Conservation (phyloP, 2,329 filamentous ascomycete species). For the Dichotomopilus funicola region DNA sequence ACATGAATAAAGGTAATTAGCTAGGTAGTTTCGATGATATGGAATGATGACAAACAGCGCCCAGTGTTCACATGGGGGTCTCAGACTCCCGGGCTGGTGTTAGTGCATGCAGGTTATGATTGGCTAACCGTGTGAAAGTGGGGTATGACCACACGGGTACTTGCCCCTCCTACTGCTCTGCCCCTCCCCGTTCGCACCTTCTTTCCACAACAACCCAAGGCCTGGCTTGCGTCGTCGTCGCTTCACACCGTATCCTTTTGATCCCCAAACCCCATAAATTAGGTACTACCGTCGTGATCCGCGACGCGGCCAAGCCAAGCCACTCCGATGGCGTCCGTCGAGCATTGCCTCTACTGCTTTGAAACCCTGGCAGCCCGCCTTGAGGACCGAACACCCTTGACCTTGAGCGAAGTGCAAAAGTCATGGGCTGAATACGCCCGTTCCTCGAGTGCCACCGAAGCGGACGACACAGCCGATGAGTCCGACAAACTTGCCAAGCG, state of each 20-base stretch:
- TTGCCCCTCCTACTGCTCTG: neutral
- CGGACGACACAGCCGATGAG: conserved; percentile 12
- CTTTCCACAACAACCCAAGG: conserved; percentile 1
- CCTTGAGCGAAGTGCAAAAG: conserved; percentile 61
- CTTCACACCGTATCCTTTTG: neutral
- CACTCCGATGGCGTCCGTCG: conserved; percentile 66
- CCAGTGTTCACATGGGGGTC: too few species aligned
- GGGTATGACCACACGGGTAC: too few species aligned
- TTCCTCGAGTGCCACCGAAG: conserved; percentile 17
- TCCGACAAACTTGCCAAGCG: conserved; percentile 28
- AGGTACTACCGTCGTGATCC: neutral
- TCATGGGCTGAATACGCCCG: conserved; percentile 47
- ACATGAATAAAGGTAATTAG: too few species aligned
- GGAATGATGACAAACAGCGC: too few species aligned
- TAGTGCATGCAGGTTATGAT: too few species aligned
- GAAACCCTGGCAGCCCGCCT: conserved; percentile 75
- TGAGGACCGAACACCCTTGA: conserved; percentile 59
- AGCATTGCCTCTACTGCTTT: conserved; percentile 91
- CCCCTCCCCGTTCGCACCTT: neutral
- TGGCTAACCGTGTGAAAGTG: too few species aligned
- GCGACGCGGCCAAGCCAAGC: conserved; percentile 12
- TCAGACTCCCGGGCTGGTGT: too few species aligned
- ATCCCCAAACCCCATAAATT: neutral
- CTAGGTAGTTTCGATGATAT: too few species aligned
- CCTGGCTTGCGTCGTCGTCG: conserved; percentile 7